Evolutionary conservation across 805 yeast genomes (phyloP).

Genomic region (Lipomyces kockii): DNA sequence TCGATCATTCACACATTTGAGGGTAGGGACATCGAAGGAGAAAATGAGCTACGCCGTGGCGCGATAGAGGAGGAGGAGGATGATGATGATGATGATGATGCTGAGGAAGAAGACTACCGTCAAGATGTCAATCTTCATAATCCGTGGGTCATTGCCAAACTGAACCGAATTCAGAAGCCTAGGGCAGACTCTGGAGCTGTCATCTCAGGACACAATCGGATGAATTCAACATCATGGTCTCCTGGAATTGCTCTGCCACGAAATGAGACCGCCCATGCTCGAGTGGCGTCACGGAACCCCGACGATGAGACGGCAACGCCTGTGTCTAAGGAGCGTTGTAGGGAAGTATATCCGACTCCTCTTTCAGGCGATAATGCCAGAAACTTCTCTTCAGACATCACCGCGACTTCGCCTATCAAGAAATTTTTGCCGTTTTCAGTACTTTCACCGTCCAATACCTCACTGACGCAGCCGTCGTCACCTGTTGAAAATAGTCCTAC

Average conservation of each 20-base stretch:
- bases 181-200: background rate
- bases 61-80: background rate
- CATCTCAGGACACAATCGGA: background rate
- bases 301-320: background rate
- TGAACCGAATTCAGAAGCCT: constrained; percentile 9
- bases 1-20: background rate
- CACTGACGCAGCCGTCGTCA: background rate
- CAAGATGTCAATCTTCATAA: constrained; percentile 8
- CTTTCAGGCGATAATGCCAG: background rate
- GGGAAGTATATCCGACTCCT: background rate
- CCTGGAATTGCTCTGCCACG: background rate
- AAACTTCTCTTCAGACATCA: background rate
- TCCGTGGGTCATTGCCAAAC: constrained; percentile 20
- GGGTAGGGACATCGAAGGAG: constrained; percentile 2
- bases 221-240: background rate
- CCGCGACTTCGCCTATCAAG: background rate
- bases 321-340: background rate
- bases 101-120: background rate
- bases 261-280: background rate
- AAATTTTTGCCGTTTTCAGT: background rate
- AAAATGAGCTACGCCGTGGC: background rate
- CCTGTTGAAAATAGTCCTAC: background rate
- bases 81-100: background rate
- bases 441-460: background rate
- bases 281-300: background rate